A percentile compares a stretch with the other conserved stretches of the same genome.
phyloP scores from a whole-genome alignment of 2,329 filamentous ascomycete genomes.

The Zopfia rhizophila region DNA sequence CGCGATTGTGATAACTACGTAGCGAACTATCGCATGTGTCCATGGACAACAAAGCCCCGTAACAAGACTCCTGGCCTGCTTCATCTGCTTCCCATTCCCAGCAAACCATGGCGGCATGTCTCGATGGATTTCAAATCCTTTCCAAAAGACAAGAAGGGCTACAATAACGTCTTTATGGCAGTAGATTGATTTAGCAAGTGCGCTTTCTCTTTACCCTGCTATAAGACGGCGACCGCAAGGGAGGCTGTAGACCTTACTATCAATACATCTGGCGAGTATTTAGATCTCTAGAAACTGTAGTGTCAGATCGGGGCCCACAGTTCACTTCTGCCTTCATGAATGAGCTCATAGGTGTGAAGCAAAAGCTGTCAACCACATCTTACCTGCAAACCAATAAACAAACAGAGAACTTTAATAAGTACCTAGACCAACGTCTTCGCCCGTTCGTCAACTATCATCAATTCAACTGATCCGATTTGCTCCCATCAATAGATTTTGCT shows the following conservation, averaged over 20 bases:
- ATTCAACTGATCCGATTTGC: slow-evolving; percentile 1
- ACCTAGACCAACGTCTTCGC: slow-evolving; percentile 7
- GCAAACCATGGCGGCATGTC: slow-evolving; percentile 1
- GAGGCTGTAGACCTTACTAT: slow-evolving; percentile 6
- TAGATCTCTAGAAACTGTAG: slow-evolving; percentile 13
- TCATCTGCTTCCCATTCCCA: slow-evolving; percentile 1
- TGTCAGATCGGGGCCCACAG: slow-evolving; percentile 22
- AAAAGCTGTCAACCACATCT: slow-evolving; percentile 27
- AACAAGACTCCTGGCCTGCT: slow-evolving; percentile 1
- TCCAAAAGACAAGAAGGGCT: not conserved
- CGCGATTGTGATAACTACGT: not conserved
- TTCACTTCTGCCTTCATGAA: slow-evolving; percentile 25
- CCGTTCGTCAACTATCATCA: slow-evolving; percentile 7
- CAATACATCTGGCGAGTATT: slow-evolving; percentile 19
- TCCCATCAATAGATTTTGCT: slow-evolving; percentile 3
- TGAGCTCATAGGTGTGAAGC: slow-evolving; percentile 13
- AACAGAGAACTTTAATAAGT: slow-evolving; percentile 23
- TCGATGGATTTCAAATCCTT: slow-evolving; percentile 10
- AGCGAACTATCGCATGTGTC: not conserved
- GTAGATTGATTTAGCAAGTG: slow-evolving; percentile 17
- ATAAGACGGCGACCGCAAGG: not conserved
- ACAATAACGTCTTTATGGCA: slow-evolving; percentile 9
- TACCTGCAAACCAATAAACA: slow-evolving; percentile 30
- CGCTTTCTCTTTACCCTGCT: slow-evolving; percentile 12
- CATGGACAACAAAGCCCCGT: not conserved